A percentile compares a stretch with the other conserved stretches of the same genome.
phyloP scores from a whole-genome alignment of 495 filamentous ascomycete species.

The Bacidia gigantensis region DNA sequence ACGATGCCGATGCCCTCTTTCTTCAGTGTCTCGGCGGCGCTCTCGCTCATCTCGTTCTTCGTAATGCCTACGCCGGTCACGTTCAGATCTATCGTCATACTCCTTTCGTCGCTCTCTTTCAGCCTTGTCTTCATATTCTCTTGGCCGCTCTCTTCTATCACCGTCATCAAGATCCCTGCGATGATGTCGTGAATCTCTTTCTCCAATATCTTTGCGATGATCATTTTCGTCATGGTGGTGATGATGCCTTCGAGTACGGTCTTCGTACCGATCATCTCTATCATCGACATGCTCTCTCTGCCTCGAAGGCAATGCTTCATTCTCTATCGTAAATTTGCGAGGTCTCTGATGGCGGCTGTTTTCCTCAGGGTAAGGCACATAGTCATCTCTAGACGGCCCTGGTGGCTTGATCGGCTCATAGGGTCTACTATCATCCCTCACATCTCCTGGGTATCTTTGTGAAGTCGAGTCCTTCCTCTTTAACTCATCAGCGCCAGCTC shows the following conservation, averaged over 20 bases:
- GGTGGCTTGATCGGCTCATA: slow-evolving; percentile 9
- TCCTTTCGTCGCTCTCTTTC: background rate
- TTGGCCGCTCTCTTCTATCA: slow-evolving; percentile 16
- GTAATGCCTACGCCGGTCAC: slow-evolving; percentile 15
- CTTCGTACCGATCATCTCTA: slow-evolving; percentile 22
- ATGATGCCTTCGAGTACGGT: slow-evolving; percentile 9
- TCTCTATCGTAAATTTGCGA: slow-evolving; percentile 10
- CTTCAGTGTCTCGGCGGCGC: slow-evolving; percentile 3
- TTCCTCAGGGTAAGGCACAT: slow-evolving; percentile 11
- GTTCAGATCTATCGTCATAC: slow-evolving; percentile 3
- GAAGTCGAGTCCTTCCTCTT: background rate
- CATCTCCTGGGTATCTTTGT: slow-evolving; percentile 13
- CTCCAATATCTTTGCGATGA: slow-evolving; percentile 13
- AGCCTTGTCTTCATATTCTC: slow-evolving; percentile 3
- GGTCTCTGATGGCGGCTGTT: slow-evolving; percentile 12
- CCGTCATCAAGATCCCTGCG: slow-evolving; percentile 4
- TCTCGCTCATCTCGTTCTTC: slow-evolving; percentile 20
- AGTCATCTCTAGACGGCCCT: slow-evolving; percentile 9
- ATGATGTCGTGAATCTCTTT: slow-evolving; percentile 18
- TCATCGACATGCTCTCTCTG: slow-evolving; percentile 5
- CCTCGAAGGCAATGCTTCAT: slow-evolving; percentile 4
- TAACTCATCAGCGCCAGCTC: slow-evolving; percentile 11
- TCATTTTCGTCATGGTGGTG: slow-evolving; percentile 11
- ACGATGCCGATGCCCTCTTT: slow-evolving; percentile 2
- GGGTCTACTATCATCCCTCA: slow-evolving; percentile 9